Evolutionary conservation across 2,329 filamentous ascomycete species (phyloP).

Genomic region (Nothopassalora personata): DNA sequence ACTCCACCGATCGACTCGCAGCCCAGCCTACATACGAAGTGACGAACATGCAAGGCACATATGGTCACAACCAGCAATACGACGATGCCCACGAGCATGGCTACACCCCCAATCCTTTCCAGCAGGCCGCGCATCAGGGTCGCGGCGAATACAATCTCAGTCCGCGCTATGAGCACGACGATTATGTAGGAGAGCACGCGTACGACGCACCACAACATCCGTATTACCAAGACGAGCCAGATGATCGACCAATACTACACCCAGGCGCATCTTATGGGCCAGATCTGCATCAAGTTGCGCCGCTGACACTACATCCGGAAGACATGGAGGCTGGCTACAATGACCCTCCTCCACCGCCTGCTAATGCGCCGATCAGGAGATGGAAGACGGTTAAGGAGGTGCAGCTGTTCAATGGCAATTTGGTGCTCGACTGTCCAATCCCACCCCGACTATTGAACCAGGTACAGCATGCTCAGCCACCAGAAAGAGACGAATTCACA

Average conservation of each 20-base stretch:
- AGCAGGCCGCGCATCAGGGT: constrained; percentile 37
- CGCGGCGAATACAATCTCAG: constrained; percentile 60
- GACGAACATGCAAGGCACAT: constrained; percentile 60
- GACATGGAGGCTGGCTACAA: constrained; percentile 35
- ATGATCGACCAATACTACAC: constrained; percentile 70
- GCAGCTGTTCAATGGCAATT: constrained; percentile 86
- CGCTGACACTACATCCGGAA: constrained; percentile 37
- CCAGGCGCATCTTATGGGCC: constrained; percentile 58
- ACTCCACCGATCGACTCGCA: constrained; percentile 67
- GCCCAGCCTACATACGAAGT: constrained; percentile 80
- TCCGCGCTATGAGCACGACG: constrained; percentile 69
- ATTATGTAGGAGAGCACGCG: constrained; percentile 67
- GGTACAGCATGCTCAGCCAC: constrained; percentile 71
- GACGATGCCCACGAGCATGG: constrained; percentile 46
- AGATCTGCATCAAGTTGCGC: constrained; percentile 46
- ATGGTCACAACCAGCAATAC: constrained; percentile 58
- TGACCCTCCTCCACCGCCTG: constrained; percentile 46
- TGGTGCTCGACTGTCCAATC: constrained; percentile 94
- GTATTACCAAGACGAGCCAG: constrained; percentile 62
- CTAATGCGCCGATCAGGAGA: constrained; percentile 64
- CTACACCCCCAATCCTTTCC: constrained; percentile 39
- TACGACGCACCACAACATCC: constrained; percentile 37
- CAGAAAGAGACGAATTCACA: constrained; percentile 82
- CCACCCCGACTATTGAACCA: constrained; percentile 83
- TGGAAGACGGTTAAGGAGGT: constrained; percentile 99